Evolutionary conservation across 2,329 filamentous ascomycete genomes (phyloP), one percentile per base, ranked within the genome.

Genomic region (Huntiella bhutanensis): DNA sequence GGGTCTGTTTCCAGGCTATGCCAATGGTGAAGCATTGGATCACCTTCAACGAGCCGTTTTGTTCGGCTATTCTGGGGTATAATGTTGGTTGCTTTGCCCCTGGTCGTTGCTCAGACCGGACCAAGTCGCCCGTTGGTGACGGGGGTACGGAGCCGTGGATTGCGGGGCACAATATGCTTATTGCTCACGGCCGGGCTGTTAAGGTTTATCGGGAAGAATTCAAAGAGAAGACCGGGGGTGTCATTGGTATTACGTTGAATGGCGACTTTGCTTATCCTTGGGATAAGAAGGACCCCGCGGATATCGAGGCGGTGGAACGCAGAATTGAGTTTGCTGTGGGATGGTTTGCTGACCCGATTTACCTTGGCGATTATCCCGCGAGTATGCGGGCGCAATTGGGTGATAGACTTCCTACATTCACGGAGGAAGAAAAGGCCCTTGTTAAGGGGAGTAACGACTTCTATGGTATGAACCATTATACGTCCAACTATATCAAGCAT

Each of bases 381-480:
- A 85, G 79, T 50, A 92, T 92, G 83, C 70, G 73, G 49, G 74
- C 75, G 58, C 84, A 92, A 65, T 75, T 92, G 13, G 83, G 84
- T 47, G 69, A 79, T 58, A 75, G 83, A 11, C 70, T 92, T 41
- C 85, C 85, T 4, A 65, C 68, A 39, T 91, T 82, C 60, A 85
- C 80, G 0, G 61, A 70, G 0, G 80, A 83, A 53, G 83, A 93
- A 58, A 61, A 67, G 17, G 73, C 73, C 2, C 67, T 91, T n/a
- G 76, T 93, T 40, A 70, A 80, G 56, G 83, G 82, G n/a, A 84
- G 79, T 58, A 91, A 91, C 60, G 85, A 92, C 66, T 92, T 92
- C 63, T 92, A 92, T 62, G 85, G 83, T 60, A 88, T 88, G 82
- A 92, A 93, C 68, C 81, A 86, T 68, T 93, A 93, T 68, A 87